Evolutionary conservation across 106 monocot species (phyloP), one percentile per base, ranked within the genome.

Genomic region (Iris macrosiphon): DNA sequence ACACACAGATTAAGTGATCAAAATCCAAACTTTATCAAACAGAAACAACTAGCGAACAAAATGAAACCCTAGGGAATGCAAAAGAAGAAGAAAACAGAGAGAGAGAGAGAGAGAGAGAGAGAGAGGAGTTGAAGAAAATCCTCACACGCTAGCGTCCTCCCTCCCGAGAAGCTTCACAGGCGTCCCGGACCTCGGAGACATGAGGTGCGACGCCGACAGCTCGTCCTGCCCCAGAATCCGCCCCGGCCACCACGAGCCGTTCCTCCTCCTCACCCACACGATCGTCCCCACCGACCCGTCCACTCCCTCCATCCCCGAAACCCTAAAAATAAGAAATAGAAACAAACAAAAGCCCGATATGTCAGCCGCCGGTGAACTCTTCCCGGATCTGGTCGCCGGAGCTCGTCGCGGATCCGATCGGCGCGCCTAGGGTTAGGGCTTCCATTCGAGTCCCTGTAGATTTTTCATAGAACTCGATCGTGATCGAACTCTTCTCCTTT

Each of bases 111-210:
- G 45, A 76, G 16, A 58, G 25, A 61, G 38, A 58, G n/a, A n/a
- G n/a, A n/a, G n/a, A n/a, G n/a, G n/a, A n/a, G n/a, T n/a, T n/a
- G 53, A 17, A 64, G 33, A 66, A 21, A 52, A 19, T 34, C 26
- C 94, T 94, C 60, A 94, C 94, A 94, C 94, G 71, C 94, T 94
- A 29, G 94, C 94, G 57, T 94, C 88, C 61, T 94, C 94, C 41
- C 94, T 57, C 5, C 94, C 94, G 18, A 94, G 81, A 27, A 94
- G 81, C 76, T 94, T 94, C 23, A 94, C 94, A 6, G 94, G 92
- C 31, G 92, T 92, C 24, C 92, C 92, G n/a, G 92, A 86, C 62
- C 86, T 78, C 24, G 92, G 92, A 15, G 94, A 94, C 88, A 94
- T 76, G 52, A 94, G 72, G 52, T 82, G 88, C 4, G 94, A 94